Conservation (phyloP, 805 yeast genomes). For the Brettanomyces bruxellensis region DNA sequence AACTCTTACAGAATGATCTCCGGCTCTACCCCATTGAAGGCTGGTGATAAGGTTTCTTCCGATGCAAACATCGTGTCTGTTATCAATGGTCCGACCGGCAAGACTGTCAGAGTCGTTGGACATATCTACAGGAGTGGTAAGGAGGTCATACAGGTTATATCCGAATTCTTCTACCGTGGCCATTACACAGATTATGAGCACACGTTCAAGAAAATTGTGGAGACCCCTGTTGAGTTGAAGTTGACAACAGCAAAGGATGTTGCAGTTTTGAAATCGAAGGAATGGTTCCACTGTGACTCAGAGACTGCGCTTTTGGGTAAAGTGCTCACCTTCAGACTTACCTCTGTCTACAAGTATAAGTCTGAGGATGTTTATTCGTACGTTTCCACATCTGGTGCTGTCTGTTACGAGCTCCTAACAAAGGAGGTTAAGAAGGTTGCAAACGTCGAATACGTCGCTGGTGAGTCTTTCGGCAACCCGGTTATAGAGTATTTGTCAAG, state of each 20-base stretch:
- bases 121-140: slow-evolving; percentile 64
- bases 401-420: slow-evolving; percentile 81
- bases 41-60: slow-evolving; percentile 78
- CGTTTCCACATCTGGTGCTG: slow-evolving; percentile 78
- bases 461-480: slow-evolving; percentile 93
- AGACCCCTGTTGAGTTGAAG: slow-evolving; percentile 76
- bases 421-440: slow-evolving; percentile 83
- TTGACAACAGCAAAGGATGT: slow-evolving; percentile 76
- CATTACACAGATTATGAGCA: slow-evolving; percentile 77
- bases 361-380: slow-evolving; percentile 66
- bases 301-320: slow-evolving; percentile 65
- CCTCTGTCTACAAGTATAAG: slow-evolving; percentile 77
- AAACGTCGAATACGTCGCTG: slow-evolving; percentile 78
- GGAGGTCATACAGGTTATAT: slow-evolving; percentile 88
- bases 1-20: slow-evolving; percentile 91
- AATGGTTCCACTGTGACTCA: slow-evolving; percentile 84
- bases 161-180: slow-evolving; percentile 96
- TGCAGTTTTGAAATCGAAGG: slow-evolving; percentile 89
- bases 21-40: slow-evolving; percentile 82
- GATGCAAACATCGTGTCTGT: slow-evolving; percentile 83
- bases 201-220: slow-evolving; percentile 82
- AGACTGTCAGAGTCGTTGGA: slow-evolving; percentile 92
- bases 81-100: slow-evolving; percentile 85
- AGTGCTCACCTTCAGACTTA: slow-evolving; percentile 81
- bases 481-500: slow-evolving; percentile 89